phyloP scores from a whole-genome alignment of 2,329 filamentous ascomycete genomes.

The Neofusicoccum sp. region DNA sequence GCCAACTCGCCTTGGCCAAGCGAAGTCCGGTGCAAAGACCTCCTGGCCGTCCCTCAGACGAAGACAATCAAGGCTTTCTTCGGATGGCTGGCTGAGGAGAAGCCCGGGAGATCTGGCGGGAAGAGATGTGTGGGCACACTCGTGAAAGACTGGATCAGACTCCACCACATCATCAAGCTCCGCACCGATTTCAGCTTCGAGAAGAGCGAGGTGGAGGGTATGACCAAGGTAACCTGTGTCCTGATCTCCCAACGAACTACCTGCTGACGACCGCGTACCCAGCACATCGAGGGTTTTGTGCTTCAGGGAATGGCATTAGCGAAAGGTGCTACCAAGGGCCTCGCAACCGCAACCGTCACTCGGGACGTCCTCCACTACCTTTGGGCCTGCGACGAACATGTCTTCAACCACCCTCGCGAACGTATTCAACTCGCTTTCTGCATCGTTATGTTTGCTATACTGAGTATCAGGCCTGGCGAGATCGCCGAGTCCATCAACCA shows the following conservation, averaged over 20 bases:
- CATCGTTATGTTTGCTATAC: not conserved
- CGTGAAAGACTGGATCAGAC: not conserved
- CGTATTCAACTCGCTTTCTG: not conserved
- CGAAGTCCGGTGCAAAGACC: not conserved
- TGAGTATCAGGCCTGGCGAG: not conserved
- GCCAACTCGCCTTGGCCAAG: not conserved
- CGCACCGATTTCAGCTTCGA: not conserved
- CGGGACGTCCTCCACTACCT: not conserved
- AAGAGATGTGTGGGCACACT: not conserved
- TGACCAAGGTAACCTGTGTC: not conserved
- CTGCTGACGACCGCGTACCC: not conserved
- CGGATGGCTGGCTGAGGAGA: slow-evolving; percentile 1
- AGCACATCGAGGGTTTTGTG: not conserved
- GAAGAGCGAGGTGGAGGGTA: not conserved
- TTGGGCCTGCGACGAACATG: not conserved
- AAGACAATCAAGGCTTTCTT: slow-evolving; percentile 1
- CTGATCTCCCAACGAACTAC: not conserved
- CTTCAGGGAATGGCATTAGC: not conserved
- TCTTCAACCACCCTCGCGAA: not conserved
- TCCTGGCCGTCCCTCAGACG: not conserved
- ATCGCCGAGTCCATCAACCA: not conserved
- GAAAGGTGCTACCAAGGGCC: not conserved
- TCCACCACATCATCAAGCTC: not conserved
- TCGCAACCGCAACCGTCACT: not conserved
- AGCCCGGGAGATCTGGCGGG: not conserved